Evolutionary conservation across 371 early-diverging fungal genomes (phyloP).

Genomic region (Actinomortierella ambigua): DNA sequence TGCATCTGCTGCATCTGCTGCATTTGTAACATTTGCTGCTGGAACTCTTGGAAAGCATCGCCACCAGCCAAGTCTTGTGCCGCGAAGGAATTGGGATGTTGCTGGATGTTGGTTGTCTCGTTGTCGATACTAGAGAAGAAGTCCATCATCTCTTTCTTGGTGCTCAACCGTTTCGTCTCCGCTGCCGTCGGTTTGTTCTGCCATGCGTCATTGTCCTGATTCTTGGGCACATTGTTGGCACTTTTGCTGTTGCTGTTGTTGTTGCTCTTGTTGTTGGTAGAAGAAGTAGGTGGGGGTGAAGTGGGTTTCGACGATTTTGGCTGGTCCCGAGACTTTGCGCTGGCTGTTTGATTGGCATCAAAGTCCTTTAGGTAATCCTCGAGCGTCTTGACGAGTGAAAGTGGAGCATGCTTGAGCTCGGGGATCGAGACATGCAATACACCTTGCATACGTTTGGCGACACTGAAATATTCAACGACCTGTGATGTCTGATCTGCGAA

Average conservation of each 20-base stretch:
- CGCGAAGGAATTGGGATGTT: constrained; percentile 47
- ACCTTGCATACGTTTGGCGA: constrained; percentile 71
- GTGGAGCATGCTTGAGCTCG: constrained; percentile 83
- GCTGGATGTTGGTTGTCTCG: constrained; percentile 54
- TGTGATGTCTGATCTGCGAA: constrained; percentile 87
- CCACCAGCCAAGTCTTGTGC: constrained; percentile 36
- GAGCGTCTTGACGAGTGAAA: constrained; percentile 82
- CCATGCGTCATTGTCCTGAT: constrained; percentile 26
- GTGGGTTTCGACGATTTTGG: not conserved
- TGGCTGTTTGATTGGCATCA: constrained; percentile 57
- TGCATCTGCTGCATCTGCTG: constrained; percentile 33
- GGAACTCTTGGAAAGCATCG: constrained; percentile 39
- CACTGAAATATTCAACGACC: constrained; percentile 78
- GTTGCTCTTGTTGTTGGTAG: constrained; percentile 9
- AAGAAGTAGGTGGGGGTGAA: constrained; percentile 7
- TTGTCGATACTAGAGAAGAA: constrained; percentile 77
- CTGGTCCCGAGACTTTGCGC: constrained; percentile 48
- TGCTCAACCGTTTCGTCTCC: constrained; percentile 25
- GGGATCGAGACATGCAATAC: constrained; percentile 83
- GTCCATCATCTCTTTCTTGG: constrained; percentile 66
- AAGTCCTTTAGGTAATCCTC: constrained; percentile 86
- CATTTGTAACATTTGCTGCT: constrained; percentile 37
- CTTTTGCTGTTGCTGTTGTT: constrained; percentile 9
- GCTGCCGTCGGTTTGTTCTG: constrained; percentile 38
- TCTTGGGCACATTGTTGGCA: constrained; percentile 7